These are phyloP conservation scores for Tubosaeta sp. DNA, from an alignment of 768 basidiomycete species.

Conservation along the genomic window DNA sequence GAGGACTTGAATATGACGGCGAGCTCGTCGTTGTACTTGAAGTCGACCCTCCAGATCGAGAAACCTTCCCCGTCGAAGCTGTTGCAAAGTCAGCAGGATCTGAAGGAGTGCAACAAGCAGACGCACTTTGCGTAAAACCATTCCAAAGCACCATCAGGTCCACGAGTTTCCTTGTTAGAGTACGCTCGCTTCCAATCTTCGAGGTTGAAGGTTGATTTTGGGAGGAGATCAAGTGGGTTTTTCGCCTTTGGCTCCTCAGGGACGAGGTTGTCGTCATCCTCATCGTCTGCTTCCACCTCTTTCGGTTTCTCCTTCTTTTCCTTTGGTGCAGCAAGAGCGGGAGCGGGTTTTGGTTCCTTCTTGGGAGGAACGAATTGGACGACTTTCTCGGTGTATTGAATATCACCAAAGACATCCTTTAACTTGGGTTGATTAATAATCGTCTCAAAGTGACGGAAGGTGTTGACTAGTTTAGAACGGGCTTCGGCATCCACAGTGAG, in stretches of 20 bases:
- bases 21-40: conserved; percentile 95
- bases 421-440: conserved; percentile 79
- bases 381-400: conserved; percentile 63
- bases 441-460: conserved; percentile 84
- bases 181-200: conserved; percentile 98
- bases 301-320: conserved; percentile 66
- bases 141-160: conserved; percentile 74
- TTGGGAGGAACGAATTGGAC: conserved; percentile 66
- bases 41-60: conserved; percentile 90
- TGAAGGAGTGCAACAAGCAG: background rate
- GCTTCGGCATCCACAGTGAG: conserved; percentile 61
- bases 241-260: conserved; percentile 85
- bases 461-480: conserved; percentile 67
- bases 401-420: conserved; percentile 59
- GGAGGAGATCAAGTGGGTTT: conserved; percentile 91
- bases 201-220: conserved; percentile 83
- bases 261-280: conserved; percentile 71
- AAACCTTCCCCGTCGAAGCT: conserved; percentile 88
- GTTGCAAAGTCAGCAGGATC: conserved; percentile 3
- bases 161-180: conserved; percentile 97
- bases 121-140: conserved; percentile 96
- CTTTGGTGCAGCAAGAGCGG: conserved; percentile 35
- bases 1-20: conserved; percentile 91
- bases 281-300: conserved; percentile 53
- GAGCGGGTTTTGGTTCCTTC: conserved; percentile 55